phyloP scores from a whole-genome alignment of 1,284 basidiomycete genomes.

The Thecaphora frezii region DNA sequence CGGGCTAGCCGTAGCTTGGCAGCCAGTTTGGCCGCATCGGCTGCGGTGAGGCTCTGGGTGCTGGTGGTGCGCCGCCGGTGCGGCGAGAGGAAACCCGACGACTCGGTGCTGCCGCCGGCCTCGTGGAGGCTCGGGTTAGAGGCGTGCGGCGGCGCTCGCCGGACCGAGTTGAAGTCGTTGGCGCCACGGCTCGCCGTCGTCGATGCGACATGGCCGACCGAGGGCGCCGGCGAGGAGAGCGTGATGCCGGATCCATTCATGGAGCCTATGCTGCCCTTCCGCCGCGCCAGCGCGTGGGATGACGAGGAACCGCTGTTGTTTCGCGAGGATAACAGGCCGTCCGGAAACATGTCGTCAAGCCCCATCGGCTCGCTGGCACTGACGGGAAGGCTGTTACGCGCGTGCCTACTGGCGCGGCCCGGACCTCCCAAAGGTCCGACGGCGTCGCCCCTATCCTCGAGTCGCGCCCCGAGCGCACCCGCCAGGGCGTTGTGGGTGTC shows the following conservation, averaged over 20 bases:
- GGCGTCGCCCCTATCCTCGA: constrained; percentile 32
- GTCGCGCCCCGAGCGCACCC: constrained; percentile 34
- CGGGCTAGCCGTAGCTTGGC: constrained; percentile 45
- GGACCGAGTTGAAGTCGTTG: background rate
- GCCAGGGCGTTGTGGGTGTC: constrained; percentile 49
- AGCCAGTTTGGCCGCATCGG: constrained; percentile 47
- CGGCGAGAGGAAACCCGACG: background rate
- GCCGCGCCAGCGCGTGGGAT: constrained; percentile 4
- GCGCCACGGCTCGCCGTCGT: background rate
- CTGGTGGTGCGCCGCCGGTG: constrained; percentile 28
- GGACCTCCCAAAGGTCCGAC: constrained; percentile 22
- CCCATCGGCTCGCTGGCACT: constrained; percentile 30
- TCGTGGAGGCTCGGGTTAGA: constrained; percentile 1
- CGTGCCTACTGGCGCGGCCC: constrained; percentile 12
- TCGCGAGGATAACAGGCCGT: background rate
- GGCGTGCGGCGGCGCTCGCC: constrained; percentile 2
- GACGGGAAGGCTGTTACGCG: constrained; percentile 17
- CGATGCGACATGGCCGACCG: constrained; percentile 8
- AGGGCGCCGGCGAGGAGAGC: constrained; percentile 15
- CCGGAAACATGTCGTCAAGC: constrained; percentile 12
- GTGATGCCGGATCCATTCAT: constrained; percentile 8
- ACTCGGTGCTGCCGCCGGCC: background rate
- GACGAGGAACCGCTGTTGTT: constrained; percentile 5
- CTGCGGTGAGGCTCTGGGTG: constrained; percentile 44
- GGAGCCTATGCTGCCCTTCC: constrained; percentile 16